Base-by-base conservation (phyloP, 495 filamentous ascomycete genomes). In the Bacidia rubella region DNA sequence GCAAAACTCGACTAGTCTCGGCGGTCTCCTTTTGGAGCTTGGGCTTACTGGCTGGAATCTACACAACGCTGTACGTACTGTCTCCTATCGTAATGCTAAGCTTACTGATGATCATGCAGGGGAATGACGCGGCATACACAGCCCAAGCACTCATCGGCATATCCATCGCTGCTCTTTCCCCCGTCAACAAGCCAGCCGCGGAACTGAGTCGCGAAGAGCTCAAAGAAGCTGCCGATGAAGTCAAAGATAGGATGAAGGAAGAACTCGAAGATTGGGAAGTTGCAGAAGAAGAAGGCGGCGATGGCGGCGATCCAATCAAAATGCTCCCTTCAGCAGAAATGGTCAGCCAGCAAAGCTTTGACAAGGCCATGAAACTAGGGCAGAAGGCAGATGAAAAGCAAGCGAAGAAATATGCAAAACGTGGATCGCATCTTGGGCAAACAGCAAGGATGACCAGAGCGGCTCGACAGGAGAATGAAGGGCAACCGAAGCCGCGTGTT, bases 71-170 rank as follows among this genome's bases (percentile, higher is more conserved):
- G 66, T 68, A 55, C 56, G 61, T 52, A 3, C 5, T 29, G 17
- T 15, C 43, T 12, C 22, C 23, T 5, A 41, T 35, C 27, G 12
- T 24, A 17, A 29, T 42, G 17, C 10, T 38, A 39, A 38, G 41
- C 32, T 42, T 11, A 17, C n/a, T 23, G 7, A n/a, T n/a, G n/a
- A n/a, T n/a, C 25, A 4, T 44, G 15, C 27, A 61, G 39, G 81
- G 92, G n/a, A 98, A 98, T 62, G 92, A 98, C 62, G 92, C 92
- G 3, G 78, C 77, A 4, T 94, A 86, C 64, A 90, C 90, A 0
- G 61, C 96, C 54, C 78, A 81, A 55, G 83, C 78, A 24, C 74
- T 95, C 72, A 62, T 97, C 11, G 74, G 68, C 11, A 74, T 95
- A 57, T 72, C 77, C 42, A 62, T 87, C 54, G 70, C 43, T 25